These are phyloP conservation scores for Phlebopus sp. DNA, from an alignment of 1,284 basidiomycete genomes.

Conservation along the genomic window DNA sequence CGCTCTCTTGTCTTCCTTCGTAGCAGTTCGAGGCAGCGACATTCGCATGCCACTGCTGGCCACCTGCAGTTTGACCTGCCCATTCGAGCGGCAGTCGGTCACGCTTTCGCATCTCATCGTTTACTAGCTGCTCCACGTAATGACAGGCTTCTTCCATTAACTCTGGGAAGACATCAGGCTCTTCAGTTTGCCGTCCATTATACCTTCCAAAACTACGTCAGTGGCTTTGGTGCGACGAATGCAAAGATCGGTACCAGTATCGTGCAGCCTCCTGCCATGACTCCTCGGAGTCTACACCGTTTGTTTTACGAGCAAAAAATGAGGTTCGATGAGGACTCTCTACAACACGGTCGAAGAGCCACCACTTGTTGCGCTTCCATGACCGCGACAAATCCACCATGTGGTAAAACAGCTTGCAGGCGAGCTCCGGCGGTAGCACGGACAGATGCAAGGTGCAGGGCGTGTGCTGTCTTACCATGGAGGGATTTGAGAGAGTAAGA, in stretches of 20 bases:
- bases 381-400: constrained; percentile 60
- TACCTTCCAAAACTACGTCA: constrained; percentile 54
- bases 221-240: background rate
- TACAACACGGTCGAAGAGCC: constrained; percentile 76
- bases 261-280: constrained; percentile 63
- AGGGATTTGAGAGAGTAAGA: constrained; percentile 52
- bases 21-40: constrained; percentile 93
- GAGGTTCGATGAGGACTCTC: constrained; percentile 83
- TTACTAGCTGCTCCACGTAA: constrained; percentile 76
- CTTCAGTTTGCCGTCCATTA: constrained; percentile 62
- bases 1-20: constrained; percentile 78
- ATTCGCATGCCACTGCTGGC: constrained; percentile 76
- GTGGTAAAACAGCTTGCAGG: constrained; percentile 65
- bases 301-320: constrained; percentile 61
- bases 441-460: constrained; percentile 76
- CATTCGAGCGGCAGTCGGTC: constrained; percentile 73
- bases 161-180: constrained; percentile 61
- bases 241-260: constrained; percentile 49
- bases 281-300: constrained; percentile 41
- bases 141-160: constrained; percentile 78
- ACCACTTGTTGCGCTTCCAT: constrained; percentile 82
- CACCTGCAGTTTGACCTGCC: constrained; percentile 38
- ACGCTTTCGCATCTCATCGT: constrained; percentile 64
- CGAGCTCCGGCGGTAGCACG: constrained; percentile 67
- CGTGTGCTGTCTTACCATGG: constrained; percentile 64